Percentiles rank a stretch among this genome's conserved stretches.
phyloP scores from a whole-genome alignment of 305 asterid genomes.

The Withania somnifera region DNA sequence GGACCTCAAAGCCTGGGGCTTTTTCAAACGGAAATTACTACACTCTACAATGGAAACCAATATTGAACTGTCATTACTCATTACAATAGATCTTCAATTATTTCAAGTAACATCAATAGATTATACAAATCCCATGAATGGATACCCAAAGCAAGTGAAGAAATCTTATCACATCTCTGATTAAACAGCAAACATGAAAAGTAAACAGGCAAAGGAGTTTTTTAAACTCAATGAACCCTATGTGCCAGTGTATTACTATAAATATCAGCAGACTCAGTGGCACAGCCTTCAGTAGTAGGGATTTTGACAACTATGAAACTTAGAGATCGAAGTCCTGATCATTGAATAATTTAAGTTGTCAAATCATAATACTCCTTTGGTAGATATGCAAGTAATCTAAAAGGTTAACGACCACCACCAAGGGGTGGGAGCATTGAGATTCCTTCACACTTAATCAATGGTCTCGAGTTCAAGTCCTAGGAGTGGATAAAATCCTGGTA shows the following conservation, averaged over 20 bases:
- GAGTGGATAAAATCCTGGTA: background rate
- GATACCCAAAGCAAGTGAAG: background rate
- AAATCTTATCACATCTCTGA: background rate
- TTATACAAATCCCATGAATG: background rate
- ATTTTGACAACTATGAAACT: background rate
- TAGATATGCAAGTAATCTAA: background rate
- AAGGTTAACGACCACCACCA: background rate
- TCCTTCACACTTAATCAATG: background rate
- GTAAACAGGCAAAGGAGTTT: background rate
- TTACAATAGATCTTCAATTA: background rate
- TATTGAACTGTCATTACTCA: background rate
- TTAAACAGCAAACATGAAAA: background rate
- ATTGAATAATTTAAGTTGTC: background rate
- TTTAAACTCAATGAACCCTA: background rate
- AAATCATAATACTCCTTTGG: background rate
- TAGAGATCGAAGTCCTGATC: background rate
- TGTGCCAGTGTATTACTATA: background rate
- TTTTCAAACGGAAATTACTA: background rate
- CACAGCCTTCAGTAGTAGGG: background rate
- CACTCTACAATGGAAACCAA: background rate
- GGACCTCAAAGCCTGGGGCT: background rate
- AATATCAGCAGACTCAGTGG: background rate
- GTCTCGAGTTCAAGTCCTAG: background rate
- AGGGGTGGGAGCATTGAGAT: background rate
- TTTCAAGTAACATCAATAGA: background rate